Evolutionary conservation across 78 protist genomes (phyloP).

Genomic region (Dictyostelium discoideum): dicty_2.7 NC_007088.5:3097001-3097500

Average conservation of each 20-base stretch:
- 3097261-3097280: background rate
- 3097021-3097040: background rate
- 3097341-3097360: background rate
- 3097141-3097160: background rate
- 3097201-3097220: background rate
- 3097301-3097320: constrained; percentile 1
- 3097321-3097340: background rate
- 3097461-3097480: constrained; percentile 86
- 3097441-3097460: constrained; percentile 86
- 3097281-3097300: background rate
- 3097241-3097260: constrained; percentile 10
- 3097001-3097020: constrained; percentile 12
- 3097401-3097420: background rate
- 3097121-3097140: background rate
- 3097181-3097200: background rate
- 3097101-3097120: background rate
- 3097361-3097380: background rate
- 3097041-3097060: background rate
- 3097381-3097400: background rate
- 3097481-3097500: constrained; percentile 82
- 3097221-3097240: background rate
- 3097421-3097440: constrained; percentile 79
- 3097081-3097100: background rate
- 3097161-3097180: background rate
- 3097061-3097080: background rate